phyloP scores from a whole-genome alignment of 2,329 filamentous ascomycete genomes.

The Nannizzia gypsea region DNA sequence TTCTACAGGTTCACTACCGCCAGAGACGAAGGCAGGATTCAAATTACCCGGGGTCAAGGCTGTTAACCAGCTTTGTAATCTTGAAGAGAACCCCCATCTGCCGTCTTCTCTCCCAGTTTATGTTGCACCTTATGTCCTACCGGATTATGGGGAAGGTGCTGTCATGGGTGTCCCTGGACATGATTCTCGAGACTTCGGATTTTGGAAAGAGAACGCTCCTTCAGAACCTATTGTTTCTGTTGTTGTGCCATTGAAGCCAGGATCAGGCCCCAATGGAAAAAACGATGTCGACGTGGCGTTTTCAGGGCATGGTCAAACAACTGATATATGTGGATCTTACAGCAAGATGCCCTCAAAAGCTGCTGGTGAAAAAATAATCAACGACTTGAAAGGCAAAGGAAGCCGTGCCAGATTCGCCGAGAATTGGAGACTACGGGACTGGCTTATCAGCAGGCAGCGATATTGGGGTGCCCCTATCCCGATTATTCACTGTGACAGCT shows the following conservation, averaged over 20 bases:
- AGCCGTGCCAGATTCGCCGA: constrained; percentile 51
- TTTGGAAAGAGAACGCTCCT: constrained; percentile 61
- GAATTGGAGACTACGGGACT: constrained; percentile 74
- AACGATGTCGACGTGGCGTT: constrained; percentile 39
- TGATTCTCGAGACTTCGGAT: constrained; percentile 63
- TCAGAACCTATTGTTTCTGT: constrained; percentile 53
- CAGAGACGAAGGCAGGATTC: constrained; percentile 53
- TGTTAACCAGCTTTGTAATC: constrained; percentile 51
- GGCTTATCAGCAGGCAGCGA: constrained; percentile 82
- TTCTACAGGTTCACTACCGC: constrained; percentile 40
- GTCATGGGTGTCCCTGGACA: constrained; percentile 89
- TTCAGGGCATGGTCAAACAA: constrained; percentile 56
- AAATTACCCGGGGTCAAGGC: constrained; percentile 50
- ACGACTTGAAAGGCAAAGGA: constrained; percentile 37
- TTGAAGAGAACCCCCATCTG: constrained; percentile 38
- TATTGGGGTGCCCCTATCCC: constrained; percentile 90
- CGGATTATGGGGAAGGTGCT: constrained; percentile 74
- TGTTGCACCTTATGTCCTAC: constrained; percentile 72
- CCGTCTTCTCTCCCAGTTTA: constrained; percentile 54
- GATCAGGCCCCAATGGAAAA: constrained; percentile 35
- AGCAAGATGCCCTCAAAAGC: constrained; percentile 51
- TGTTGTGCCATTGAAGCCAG: constrained; percentile 37
- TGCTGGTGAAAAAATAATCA: constrained; percentile 50
- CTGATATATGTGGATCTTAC: constrained; percentile 52
- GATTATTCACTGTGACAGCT: constrained; percentile 66